These are phyloP conservation scores for Carpinus viminea DNA, from an alignment of 306 rosid species.

Conservation along the genomic window DNA sequence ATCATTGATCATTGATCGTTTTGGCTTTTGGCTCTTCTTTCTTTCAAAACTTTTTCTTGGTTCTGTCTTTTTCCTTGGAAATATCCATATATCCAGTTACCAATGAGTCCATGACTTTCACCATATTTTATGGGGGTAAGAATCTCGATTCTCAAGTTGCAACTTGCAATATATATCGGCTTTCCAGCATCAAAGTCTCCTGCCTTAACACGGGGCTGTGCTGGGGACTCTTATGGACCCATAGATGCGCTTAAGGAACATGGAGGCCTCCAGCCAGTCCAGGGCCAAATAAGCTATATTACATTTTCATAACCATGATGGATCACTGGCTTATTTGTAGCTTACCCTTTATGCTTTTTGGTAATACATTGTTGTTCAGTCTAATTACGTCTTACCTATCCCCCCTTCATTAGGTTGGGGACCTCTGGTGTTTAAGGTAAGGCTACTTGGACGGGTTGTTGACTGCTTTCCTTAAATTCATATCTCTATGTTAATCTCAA, in stretches of 20 bases:
- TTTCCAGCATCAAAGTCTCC: conserved; percentile 11
- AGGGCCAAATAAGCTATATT: not conserved
- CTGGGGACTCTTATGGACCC: conserved; percentile 24
- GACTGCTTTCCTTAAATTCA: not conserved
- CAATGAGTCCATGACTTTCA: conserved; percentile 9
- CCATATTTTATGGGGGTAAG: conserved; percentile 20
- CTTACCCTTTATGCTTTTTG: not conserved
- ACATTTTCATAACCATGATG: not conserved
- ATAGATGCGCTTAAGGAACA: not conserved
- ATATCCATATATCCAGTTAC: conserved; percentile 6
- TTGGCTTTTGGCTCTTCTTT: not conserved
- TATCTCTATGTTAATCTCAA: not conserved
- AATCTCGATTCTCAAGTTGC: not conserved
- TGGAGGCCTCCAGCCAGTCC: not conserved
- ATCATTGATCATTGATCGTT: not conserved
- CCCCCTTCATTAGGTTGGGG: not conserved
- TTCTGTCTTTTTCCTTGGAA: conserved; percentile 20
- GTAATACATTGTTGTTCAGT: not conserved
- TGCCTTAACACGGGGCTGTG: not conserved
- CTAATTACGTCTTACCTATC: not conserved
- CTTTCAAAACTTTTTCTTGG: conserved; percentile 10
- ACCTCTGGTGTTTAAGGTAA: not conserved
- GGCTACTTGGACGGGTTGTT: not conserved
- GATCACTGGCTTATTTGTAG: not conserved
- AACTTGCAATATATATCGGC: not conserved